These are phyloP conservation scores for Cyberlindnera petersonii DNA, from an alignment of 805 yeast species.

Conservation along the genomic window DNA sequence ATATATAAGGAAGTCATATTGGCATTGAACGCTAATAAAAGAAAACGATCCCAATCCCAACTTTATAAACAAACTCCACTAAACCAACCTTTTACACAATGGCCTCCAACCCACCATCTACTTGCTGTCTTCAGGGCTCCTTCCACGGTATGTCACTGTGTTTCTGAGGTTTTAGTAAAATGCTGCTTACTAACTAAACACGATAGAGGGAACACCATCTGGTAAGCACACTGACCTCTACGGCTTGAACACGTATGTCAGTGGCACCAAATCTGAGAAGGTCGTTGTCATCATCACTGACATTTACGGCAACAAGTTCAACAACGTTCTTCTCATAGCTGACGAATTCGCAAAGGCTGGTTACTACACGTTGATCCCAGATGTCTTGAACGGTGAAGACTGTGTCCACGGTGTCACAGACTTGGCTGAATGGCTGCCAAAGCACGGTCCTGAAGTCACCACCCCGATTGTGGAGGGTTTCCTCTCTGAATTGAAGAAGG, in stretches of 20 bases:
- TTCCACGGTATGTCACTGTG: slow-evolving; percentile 26
- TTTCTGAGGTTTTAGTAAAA: slow-evolving; percentile 27
- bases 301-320: slow-evolving; percentile 56
- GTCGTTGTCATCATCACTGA: slow-evolving; percentile 66
- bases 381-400: slow-evolving; percentile 53
- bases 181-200: not conserved
- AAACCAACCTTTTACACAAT: slow-evolving; percentile 17
- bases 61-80: too few species aligned
- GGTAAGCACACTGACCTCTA: slow-evolving; percentile 41
- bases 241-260: slow-evolving; percentile 43
- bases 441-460: slow-evolving; percentile 49
- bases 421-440: slow-evolving; percentile 44
- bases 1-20: too few species aligned
- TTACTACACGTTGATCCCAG: slow-evolving; percentile 72
- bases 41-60: too few species aligned
- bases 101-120: slow-evolving; percentile 50
- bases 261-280: slow-evolving; percentile 40
- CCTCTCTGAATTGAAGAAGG: slow-evolving; percentile 39
- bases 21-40: too few species aligned
- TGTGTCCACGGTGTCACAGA: slow-evolving; percentile 32
- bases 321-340: slow-evolving; percentile 59
- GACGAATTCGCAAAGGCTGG: slow-evolving; percentile 61
- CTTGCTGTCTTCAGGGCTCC: slow-evolving; percentile 12
- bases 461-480: slow-evolving; percentile 46
- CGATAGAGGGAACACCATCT: slow-evolving; percentile 42